phyloP scores from a whole-genome alignment of 2,329 filamentous ascomycete species.

The Parasarocladium wereldwijsianum region DNA sequence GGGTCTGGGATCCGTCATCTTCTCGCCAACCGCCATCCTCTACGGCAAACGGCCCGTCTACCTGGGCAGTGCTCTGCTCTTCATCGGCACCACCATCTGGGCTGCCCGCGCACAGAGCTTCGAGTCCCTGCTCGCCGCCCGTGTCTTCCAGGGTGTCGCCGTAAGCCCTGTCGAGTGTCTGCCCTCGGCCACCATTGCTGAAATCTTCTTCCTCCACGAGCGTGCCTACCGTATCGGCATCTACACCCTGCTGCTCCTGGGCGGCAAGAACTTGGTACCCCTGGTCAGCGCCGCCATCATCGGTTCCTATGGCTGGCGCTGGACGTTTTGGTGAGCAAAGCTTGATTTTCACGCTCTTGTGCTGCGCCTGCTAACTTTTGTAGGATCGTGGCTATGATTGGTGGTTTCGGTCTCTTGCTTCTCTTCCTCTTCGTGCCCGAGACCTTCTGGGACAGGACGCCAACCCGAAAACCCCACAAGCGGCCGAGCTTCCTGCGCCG shows the following conservation, averaged over 20 bases:
- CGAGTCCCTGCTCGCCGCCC: conserved; percentile 60
- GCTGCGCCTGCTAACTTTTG: conserved; percentile 4
- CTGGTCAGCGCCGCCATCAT: conserved; percentile 79
- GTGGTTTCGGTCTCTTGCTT: conserved; percentile 52
- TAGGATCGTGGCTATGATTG: conserved; percentile 71
- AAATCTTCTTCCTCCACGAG: conserved; percentile 94
- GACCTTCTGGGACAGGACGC: conserved; percentile 87
- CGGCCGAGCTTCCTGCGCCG: conserved; percentile 32
- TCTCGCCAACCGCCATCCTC: conserved; percentile 80
- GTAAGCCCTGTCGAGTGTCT: conserved; percentile 86
- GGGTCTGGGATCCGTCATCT: conserved; percentile 69
- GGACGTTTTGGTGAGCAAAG: conserved; percentile 63
- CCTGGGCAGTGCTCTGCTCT: conserved; percentile 60
- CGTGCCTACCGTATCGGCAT: conserved; percentile 85
- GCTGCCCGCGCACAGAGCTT: conserved; percentile 75
- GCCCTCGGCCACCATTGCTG: conserved; percentile 84
- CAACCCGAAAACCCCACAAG: conserved; percentile 26
- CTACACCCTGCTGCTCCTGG: conserved; percentile 76
- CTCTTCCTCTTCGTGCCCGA: conserved; percentile 89
- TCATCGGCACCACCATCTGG: conserved; percentile 67
- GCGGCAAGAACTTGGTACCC: conserved; percentile 83
- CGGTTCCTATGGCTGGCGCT: conserved; percentile 64
- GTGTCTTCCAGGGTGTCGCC: conserved; percentile 77
- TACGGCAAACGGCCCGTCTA: conserved; percentile 70
- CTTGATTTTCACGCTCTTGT: background rate